Base-by-base conservation (phyloP, 306 rosid species). In the Prunus davidiana region DNA sequence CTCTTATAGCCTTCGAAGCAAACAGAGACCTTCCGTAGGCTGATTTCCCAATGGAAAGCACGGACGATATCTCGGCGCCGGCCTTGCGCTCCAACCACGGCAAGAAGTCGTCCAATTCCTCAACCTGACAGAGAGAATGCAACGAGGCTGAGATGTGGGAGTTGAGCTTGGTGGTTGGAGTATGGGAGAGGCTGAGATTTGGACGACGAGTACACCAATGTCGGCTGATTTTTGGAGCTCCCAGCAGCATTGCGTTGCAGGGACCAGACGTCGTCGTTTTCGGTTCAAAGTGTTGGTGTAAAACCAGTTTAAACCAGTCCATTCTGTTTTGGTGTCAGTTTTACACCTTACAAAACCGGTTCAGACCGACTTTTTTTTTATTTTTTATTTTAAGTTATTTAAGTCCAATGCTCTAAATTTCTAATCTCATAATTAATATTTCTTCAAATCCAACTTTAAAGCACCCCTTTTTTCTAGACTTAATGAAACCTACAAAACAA, bases 31-130 rank as follows among this genome's bases (percentile, higher is more conserved):
- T 88, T 75, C 93, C 97, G 60, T 67, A 30, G 0, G 87, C 57
- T 22, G 93, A 88, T 19, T 85, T 75, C 28, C 89, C 95, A 22
- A 91, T 84, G 1, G 85, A 89, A 67, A 92, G 97, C 27, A 82
- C 77, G 0, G 93, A 89, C 0, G 91, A 89, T 41, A 92, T 84
- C 41, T 49, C 73, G 45, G 62, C 20, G 71, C 73, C 87, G 16
- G 95, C 82, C 80, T 89, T 92, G 47, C 66, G 72, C 83, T 92
- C 90, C 78, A 92, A 80, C 97, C 95, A 91, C 10, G 84, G 88
- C 82, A 89, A 81, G 79, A 91, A 89, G 20, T 80, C 81, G 13
- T 67, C 77, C n/a, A 78, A 79, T 2, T 77, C 83, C 47, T 64
- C 81, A 45, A 73, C 79, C 72, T 54, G 28, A 7, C 12, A 22